These are phyloP conservation scores for Neurospora intermedia DNA, from an alignment of 495 filamentous ascomycete genomes.

Conservation along the genomic window DNA sequence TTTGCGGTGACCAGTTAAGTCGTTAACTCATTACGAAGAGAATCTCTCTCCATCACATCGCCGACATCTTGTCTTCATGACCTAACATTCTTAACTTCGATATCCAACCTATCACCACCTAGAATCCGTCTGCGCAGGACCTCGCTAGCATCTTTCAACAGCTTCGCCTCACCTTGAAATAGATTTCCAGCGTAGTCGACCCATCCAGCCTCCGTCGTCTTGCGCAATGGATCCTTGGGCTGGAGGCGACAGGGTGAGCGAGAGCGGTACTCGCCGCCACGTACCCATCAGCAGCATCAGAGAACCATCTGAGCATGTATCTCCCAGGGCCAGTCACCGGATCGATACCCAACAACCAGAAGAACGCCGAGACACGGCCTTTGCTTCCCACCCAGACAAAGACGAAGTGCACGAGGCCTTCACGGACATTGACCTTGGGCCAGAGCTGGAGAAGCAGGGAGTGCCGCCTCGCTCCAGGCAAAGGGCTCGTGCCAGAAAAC, in stretches of 20 bases:
- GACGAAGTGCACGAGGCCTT: background rate
- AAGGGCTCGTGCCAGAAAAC: background rate
- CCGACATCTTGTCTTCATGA: background rate
- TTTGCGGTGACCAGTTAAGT: background rate
- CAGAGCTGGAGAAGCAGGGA: background rate
- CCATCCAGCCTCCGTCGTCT: background rate
- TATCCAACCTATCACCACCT: background rate
- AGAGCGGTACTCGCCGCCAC: background rate
- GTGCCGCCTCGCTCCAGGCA: background rate
- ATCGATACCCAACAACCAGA: background rate
- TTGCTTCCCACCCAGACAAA: background rate
- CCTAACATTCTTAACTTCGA: background rate
- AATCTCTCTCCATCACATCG: background rate
- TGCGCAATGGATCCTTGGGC: background rate
- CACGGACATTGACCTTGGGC: background rate
- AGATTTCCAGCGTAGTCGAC: background rate
- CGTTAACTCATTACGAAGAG: background rate
- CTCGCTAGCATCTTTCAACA: background rate
- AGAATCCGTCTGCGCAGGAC: background rate
- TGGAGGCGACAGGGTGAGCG: background rate
- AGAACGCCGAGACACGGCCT: background rate
- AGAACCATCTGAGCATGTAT: background rate
- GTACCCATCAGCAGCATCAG: background rate
- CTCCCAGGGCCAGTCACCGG: background rate
- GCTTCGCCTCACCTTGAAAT: background rate